Base-by-base conservation (phyloP, 257 asterid genomes). In the Nicotiana undulata region DNA sequence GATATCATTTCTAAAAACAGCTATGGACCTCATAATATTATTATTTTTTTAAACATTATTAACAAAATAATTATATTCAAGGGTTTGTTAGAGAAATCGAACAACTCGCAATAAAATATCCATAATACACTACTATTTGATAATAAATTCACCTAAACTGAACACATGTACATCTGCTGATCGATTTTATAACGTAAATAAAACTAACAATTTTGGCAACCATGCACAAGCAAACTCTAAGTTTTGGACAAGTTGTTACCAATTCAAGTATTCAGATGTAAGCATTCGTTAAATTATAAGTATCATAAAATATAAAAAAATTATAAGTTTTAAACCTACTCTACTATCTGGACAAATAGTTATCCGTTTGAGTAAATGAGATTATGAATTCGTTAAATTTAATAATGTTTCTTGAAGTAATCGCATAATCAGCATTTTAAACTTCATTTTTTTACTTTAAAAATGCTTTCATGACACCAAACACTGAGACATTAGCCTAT, bases 391-490 rank as follows among this genome's bases (percentile, higher is more conserved):
- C 9, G 13, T 65, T 65, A 64, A 65, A 58, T 58, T 64, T 63
- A 44, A 80, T 79, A 65, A 3, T 64, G 20, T 29, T 79, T 12
- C 51, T 44, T 6, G 26, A 70, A 49, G 44, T 49, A 49, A 46
- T 72, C 53, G 61, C 61, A 24, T 49, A 72, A 24, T 72, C 78
- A 72, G 61, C 78, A 13, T 49, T 72, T 24, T 72, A 24, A 24
- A 24, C 24, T 24, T 49, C 9, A 72, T 72, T 13, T 24, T 24
- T 22, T 72, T 46, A 46, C 60, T 72, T 46, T 46, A 22, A 49
- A 72, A 6, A 46, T 72, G 65, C 78, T 74, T 80, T 80, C 66
- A 64, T 80, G 82, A 80, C 82, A 80, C 77, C 78, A 65, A 66
- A 74, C 28, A 65, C 15, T 56, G 82, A 44, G 78, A 66, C 67